Evolutionary conservation across 2,329 filamentous ascomycete genomes (phyloP).

Genomic region (Nemania diffusa): DNA sequence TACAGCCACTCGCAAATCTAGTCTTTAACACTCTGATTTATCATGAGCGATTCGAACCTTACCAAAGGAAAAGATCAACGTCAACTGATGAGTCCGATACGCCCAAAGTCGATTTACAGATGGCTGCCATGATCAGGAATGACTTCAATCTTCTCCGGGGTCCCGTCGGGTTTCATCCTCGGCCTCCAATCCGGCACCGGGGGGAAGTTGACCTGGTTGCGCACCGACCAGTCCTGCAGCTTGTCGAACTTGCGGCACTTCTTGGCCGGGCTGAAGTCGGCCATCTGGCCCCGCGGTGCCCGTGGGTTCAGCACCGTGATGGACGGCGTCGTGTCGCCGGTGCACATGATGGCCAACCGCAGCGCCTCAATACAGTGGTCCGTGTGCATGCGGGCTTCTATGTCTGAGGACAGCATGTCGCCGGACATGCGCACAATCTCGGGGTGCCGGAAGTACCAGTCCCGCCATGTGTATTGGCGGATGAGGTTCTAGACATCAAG

Average conservation of each 20-base stretch:
- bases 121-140: neutral
- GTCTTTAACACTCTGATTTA: too few relatives aligned
- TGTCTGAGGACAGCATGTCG: slow-evolving; percentile 22
- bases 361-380: slow-evolving; percentile 29
- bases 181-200: slow-evolving; percentile 19
- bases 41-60: too few relatives aligned
- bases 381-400: slow-evolving; percentile 29
- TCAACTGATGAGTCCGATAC: too few relatives aligned
- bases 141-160: neutral
- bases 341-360: slow-evolving; percentile 22
- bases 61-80: too few relatives aligned
- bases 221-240: slow-evolving; percentile 24
- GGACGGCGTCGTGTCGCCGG: slow-evolving; percentile 25
- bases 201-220: slow-evolving; percentile 14
- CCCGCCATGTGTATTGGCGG: slow-evolving; percentile 31
- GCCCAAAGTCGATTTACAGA: neutral
- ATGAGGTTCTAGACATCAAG: slow-evolving; percentile 16
- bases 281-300: slow-evolving; percentile 25
- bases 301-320: slow-evolving; percentile 24
- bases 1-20: too few relatives aligned
- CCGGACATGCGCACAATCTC: slow-evolving; percentile 26
- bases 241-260: slow-evolving; percentile 26
- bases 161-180: slow-evolving; percentile 9
- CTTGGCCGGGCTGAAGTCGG: slow-evolving; percentile 20
- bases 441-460: slow-evolving; percentile 29